Evolutionary conservation across 1,139 yeast genomes (phyloP).

Genomic region (Saccharomycopsis hybrid): DNA sequence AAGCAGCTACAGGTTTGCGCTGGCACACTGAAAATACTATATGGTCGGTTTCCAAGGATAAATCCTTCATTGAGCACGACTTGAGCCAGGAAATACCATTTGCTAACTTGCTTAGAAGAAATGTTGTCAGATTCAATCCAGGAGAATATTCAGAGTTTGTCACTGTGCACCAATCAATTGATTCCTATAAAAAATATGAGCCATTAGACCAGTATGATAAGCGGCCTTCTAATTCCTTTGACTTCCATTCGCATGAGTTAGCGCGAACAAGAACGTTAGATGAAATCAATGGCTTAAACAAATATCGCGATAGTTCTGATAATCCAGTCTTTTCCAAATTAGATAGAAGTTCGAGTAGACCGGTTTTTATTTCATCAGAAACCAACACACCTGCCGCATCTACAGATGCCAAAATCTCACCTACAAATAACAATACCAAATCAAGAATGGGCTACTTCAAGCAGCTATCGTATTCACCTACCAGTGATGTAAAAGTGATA

Average conservation of each 20-base stretch:
- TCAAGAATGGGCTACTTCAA: not conserved
- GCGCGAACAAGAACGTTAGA: conserved; percentile 2
- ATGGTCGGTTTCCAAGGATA: conserved; percentile 49
- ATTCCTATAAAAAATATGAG: conserved; percentile 3
- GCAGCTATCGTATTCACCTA: conserved; percentile 4
- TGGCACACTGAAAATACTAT: conserved; percentile 47
- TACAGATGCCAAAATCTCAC: too few relatives aligned
- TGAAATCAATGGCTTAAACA: not conserved
- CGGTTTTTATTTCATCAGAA: not conserved
- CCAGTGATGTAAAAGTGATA: conserved; percentile 1
- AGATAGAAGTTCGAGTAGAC: not conserved
- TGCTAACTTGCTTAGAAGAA: conserved; percentile 5
- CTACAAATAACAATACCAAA: conserved; percentile 1
- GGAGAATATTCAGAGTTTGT: conserved; percentile 11
- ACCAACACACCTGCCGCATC: not conserved
- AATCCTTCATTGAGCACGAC: conserved; percentile 48
- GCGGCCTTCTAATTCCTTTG: not conserved
- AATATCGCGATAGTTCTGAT: too few relatives aligned
- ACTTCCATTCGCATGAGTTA: not conserved
- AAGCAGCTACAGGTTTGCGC: conserved; percentile 43
- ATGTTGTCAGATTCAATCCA: conserved; percentile 14
- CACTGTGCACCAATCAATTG: conserved; percentile 11
- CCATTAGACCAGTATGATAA: not conserved
- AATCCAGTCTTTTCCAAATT: not conserved
- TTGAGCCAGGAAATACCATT: conserved; percentile 30